A percentile compares a stretch with the other conserved stretches of the same genome.
Evolutionary conservation across 1,284 basidiomycete species (phyloP).

Genomic region (Heterobasidion occidentale): DNA sequence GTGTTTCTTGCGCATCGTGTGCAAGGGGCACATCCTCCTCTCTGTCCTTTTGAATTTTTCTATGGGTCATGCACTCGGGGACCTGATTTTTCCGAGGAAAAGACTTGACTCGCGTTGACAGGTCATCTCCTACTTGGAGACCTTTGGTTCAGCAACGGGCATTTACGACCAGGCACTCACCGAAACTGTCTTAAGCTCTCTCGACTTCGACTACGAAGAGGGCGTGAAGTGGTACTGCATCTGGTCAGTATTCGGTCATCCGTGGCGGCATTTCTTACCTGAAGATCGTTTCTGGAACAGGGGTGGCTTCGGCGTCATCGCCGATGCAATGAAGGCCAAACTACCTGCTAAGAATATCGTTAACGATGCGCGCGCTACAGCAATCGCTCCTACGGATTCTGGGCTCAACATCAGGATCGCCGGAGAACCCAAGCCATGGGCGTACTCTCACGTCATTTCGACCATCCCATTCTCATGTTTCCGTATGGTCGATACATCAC

Average conservation of each 20-base stretch:
- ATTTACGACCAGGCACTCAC: not conserved
- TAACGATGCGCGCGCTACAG: not conserved
- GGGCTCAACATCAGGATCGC: not conserved
- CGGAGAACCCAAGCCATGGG: not conserved
- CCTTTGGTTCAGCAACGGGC: not conserved
- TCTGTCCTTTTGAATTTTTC: too few relatives aligned
- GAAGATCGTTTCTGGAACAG: not conserved
- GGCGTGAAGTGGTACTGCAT: not conserved
- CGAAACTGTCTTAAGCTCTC: not conserved
- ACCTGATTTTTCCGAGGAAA: too few relatives aligned
- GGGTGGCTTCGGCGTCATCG: not conserved
- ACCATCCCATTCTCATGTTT: slow-evolving; percentile 21
- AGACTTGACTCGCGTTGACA: not conserved
- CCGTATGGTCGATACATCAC: slow-evolving; percentile 17
- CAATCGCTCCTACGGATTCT: not conserved
- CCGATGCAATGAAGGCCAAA: not conserved
- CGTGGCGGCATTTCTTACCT: too few relatives aligned
- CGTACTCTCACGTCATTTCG: slow-evolving; percentile 22
- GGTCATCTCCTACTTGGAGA: not conserved
- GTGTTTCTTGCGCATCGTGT: too few relatives aligned
- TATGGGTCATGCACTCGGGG: too few relatives aligned
- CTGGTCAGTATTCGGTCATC: not conserved
- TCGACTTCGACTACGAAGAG: slow-evolving; percentile 1
- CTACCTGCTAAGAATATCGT: not conserved
- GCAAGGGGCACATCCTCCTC: too few relatives aligned